These are phyloP conservation scores for Leccinum truebloodii DNA, from an alignment of 768 basidiomycete species.

Conservation along the genomic window DNA sequence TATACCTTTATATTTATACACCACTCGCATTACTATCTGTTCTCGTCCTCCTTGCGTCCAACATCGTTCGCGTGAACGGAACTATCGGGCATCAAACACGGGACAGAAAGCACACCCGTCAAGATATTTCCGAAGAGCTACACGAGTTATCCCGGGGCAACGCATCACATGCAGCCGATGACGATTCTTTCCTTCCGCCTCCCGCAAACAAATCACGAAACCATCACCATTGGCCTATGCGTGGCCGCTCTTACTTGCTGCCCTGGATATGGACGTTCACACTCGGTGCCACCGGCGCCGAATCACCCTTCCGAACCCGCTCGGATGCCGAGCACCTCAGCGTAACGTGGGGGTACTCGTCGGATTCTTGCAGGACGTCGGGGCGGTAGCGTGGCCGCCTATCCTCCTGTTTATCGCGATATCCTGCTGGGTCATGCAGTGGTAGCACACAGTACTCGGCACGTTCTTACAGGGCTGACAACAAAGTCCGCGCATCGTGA, in stretches of 20 bases:
- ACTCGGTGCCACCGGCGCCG: constrained; percentile 26
- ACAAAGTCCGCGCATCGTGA: not conserved
- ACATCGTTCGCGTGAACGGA: constrained; percentile 19
- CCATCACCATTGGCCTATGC: constrained; percentile 1
- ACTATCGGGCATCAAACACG: constrained; percentile 7
- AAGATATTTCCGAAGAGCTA: constrained; percentile 8
- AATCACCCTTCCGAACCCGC: constrained; percentile 23
- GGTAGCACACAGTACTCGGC: constrained; percentile 11
- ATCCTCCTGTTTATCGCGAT: constrained; percentile 32
- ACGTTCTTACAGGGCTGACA: not conserved
- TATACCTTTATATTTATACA: constrained; percentile 63
- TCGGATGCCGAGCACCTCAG: constrained; percentile 12
- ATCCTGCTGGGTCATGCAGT: constrained; percentile 37
- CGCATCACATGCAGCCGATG: constrained; percentile 1
- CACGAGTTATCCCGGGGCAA: constrained; percentile 13
- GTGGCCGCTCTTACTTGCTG: constrained; percentile 16
- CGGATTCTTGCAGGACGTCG: constrained; percentile 34
- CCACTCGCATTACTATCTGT: constrained; percentile 68
- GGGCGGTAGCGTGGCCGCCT: constrained; percentile 40
- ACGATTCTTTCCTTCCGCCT: constrained; percentile 19
- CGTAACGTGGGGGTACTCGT: constrained; percentile 29
- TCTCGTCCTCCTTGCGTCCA: constrained; percentile 39
- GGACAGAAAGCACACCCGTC: constrained; percentile 11
- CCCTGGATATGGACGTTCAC: constrained; percentile 29
- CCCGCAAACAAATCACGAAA: constrained; percentile 19